These are phyloP conservation scores for Tanozyma kutaoensis DNA, from an alignment of 805 yeast genomes.

Conservation along the genomic window DNA sequence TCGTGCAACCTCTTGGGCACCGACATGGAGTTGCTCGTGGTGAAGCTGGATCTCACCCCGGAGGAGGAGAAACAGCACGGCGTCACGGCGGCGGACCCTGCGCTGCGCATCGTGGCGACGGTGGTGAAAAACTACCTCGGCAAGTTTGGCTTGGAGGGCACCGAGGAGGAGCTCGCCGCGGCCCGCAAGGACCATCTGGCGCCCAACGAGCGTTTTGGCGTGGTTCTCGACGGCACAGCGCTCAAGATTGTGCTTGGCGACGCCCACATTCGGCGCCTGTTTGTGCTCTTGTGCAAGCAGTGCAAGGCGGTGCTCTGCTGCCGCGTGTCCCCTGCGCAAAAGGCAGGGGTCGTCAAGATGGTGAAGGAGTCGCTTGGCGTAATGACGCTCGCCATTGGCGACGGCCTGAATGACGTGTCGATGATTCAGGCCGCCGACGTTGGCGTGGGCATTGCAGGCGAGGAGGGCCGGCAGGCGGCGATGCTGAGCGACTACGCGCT, in stretches of 20 bases:
- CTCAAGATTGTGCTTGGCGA: conserved; percentile 30
- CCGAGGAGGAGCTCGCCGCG: conserved; percentile 39
- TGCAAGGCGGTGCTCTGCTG: conserved; percentile 74
- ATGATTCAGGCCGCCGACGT: conserved; percentile 82
- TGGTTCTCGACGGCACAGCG: conserved; percentile 63
- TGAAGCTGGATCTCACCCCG: conserved; percentile 28
- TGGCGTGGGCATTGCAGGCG: conserved; percentile 81
- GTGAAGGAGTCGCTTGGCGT: conserved; percentile 54
- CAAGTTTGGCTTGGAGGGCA: conserved; percentile 46
- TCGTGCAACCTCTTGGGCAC: conserved; percentile 59
- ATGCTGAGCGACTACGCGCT: conserved; percentile 79
- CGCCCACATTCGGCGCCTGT: conserved; percentile 26
- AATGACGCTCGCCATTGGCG: conserved; percentile 74
- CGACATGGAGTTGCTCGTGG: conserved; percentile 55
- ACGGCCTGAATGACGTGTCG: conserved; percentile 80
- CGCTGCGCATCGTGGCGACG: conserved; percentile 1
- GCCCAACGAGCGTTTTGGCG: conserved; percentile 43
- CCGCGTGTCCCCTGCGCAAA: conserved; percentile 75
- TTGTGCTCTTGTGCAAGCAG: conserved; percentile 58
- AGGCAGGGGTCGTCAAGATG: conserved; percentile 59
- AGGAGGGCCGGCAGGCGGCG: conserved; percentile 78
- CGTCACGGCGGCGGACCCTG: conserved; percentile 11
- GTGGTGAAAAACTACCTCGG: conserved; percentile 39
- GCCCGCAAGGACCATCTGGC: conserved; percentile 49
- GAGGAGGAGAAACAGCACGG: conserved; percentile 36